phyloP scores from a whole-genome alignment of 495 filamentous ascomycete species.

The Aspergillus steynii region DNA sequence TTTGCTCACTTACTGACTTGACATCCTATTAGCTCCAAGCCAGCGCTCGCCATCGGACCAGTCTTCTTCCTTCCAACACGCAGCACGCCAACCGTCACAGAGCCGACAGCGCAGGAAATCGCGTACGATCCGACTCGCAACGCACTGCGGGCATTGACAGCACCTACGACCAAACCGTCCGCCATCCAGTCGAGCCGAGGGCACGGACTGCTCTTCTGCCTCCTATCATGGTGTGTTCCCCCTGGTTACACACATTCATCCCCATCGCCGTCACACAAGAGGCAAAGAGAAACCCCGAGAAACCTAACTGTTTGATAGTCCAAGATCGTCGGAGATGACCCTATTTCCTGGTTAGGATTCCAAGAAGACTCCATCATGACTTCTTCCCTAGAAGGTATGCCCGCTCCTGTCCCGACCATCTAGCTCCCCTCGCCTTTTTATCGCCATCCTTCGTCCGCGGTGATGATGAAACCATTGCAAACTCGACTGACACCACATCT shows the following conservation, averaged over 20 bases:
- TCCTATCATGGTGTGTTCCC: conserved; percentile 77
- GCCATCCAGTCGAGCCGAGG: conserved; percentile 80
- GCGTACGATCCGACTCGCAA: conserved; percentile 65
- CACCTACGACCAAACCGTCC: conserved; percentile 48
- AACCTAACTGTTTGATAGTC: conserved; percentile 50
- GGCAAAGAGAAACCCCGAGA: background rate
- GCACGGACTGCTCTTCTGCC: conserved; percentile 81
- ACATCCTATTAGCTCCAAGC: conserved; percentile 48
- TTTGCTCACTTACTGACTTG: background rate
- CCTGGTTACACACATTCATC: background rate
- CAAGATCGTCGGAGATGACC: conserved; percentile 83
- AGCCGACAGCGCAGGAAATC: conserved; percentile 62
- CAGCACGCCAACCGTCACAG: conserved; percentile 71
- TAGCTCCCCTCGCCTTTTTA: conserved; percentile 30
- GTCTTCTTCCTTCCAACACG: conserved; percentile 46
- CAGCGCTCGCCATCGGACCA: conserved; percentile 39
- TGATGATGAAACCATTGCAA: conserved; percentile 10
- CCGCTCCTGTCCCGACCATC: no score
- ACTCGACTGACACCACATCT: conserved; percentile 6
- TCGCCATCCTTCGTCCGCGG: conserved; percentile 5
- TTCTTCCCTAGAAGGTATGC: conserved; percentile 76
- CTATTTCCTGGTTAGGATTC: conserved; percentile 85
- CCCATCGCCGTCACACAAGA: background rate
- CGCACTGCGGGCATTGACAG: conserved; percentile 54
- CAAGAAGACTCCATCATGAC: conserved; percentile 89